Evolutionary conservation across 805 yeast species (phyloP), one percentile per base, ranked within the genome.

Genomic region (Wickerhamomyces tratensis): DNA sequence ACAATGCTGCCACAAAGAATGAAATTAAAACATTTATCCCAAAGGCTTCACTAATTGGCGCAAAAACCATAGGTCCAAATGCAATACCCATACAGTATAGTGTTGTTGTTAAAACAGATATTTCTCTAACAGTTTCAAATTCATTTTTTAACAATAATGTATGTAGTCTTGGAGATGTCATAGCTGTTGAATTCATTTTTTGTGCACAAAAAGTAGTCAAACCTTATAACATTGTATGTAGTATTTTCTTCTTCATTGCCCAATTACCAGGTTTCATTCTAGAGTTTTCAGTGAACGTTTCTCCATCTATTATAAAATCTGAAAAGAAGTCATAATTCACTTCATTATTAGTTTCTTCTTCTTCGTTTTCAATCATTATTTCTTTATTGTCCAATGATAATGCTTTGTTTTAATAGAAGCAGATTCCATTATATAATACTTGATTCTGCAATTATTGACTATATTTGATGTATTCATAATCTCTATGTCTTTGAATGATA

Each of bases 61-160:
- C 86, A 72, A 79, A 76, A 11, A 80, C 48, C 57, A 79, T 49
- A 7, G 54, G 54, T 0, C 88, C 89, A 13, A 76, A 59, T 1
- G 84, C 85, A 51, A 79, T 74, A 0, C 88, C 89, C 39, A 79
- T 55, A 11, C 81, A 75, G 49, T 74, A 82, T 13, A 81, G 58
- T 0, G 86, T 68, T 2, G 81, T 72, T 10, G 75, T 69, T 38
- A 82, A 61, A 13, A 74, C 61, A 4, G 79, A 71, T 1, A 69
- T 73, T 15, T 70, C 72, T 33, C 61, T 41, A 5, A 74, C 68
- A 12, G 76, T 62, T 26, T 68, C 69, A 60, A 59, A 76, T 13
- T 56, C 58, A 39, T 48, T 49, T 46, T 54, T 55, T 45, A 65
- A 46, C 12, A 66, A 56, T 13, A 66, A 56, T 13, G 50, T 58